Evolutionary conservation across 2,329 filamentous ascomycete genomes (phyloP).

Genomic region (Ilyonectria sp.): DNA sequence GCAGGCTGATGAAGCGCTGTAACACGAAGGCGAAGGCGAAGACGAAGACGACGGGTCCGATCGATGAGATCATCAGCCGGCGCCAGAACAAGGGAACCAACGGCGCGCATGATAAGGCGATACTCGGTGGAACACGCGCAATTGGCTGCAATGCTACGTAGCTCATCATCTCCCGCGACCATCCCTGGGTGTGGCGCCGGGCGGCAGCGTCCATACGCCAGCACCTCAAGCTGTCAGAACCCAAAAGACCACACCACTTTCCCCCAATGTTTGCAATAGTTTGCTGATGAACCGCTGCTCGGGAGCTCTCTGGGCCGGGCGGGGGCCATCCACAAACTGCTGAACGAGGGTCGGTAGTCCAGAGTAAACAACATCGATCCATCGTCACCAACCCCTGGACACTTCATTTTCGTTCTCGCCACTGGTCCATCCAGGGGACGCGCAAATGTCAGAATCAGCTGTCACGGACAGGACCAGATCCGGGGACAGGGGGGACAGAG

Average conservation of each 20-base stretch:
- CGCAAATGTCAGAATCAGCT: conserved; percentile 45
- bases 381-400: conserved; percentile 17
- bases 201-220: conserved; percentile 28
- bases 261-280: background rate
- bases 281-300: conserved; percentile 20
- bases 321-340: conserved; percentile 12
- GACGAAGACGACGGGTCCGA: conserved; percentile 30
- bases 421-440: conserved; percentile 40
- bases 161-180: conserved; percentile 15
- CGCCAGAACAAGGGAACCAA: conserved; percentile 2
- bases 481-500: conserved; percentile 33
- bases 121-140: conserved; percentile 14
- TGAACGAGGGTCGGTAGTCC: conserved; percentile 24
- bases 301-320: conserved; percentile 39
- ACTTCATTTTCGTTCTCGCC: conserved; percentile 26
- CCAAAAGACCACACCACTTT: conserved; percentile 42
- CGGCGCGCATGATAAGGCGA: conserved; percentile 13
- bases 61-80: conserved; percentile 33
- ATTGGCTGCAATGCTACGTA: conserved; percentile 12
- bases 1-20: conserved; percentile 5
- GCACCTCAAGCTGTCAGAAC: conserved; percentile 27
- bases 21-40: conserved; percentile 28
- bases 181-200: conserved; percentile 7
- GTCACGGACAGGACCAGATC: conserved; percentile 38
- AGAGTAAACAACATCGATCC: conserved; percentile 30